Base-by-base conservation (phyloP, 75 land plant species). In the Azolla pinnata region DNA sequence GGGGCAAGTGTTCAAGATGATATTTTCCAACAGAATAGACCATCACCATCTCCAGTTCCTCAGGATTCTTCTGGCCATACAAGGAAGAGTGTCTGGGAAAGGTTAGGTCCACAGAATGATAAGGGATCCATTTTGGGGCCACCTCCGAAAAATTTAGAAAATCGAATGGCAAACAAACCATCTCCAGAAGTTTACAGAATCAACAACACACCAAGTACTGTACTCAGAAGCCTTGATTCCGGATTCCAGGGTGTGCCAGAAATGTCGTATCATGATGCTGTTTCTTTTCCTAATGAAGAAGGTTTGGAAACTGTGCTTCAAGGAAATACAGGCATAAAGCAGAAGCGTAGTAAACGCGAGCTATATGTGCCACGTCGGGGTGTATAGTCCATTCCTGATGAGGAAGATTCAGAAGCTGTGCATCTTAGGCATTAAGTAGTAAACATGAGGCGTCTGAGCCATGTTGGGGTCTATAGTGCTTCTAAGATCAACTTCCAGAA, bases 291-390 rank as follows among this genome's bases (percentile, higher is more conserved):
- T 12, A 35, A 52, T 52, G 29, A 52, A 2, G 54, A 25, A 25
- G 25, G 29, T 4, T 1, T 2, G 27, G 54, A 52, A 24, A 29
- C 27, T 4, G 54, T 27, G 5, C 29, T 52, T 27, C 54, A 52
- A 14, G 54, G 29, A 3, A 25, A 52, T 24, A 52, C 25, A 52
- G 54, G 27, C 18, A 7, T 14, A 25, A 52, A 27, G 29, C 26
- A 52, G 24, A 52, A 12, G 27, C 54, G 54, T 1, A 26, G 54
- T 2, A 52, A 52, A 27, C 25, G 29, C 2, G 54, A 52, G 29
- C 29, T 52, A 2, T 52, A 52, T 52, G 54, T 52, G 3, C 54
- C 54, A 24, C 54, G 54, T 12, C 29, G 54, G 29, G 54, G 54
- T n/a, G n/a, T n/a, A n/a, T n/a, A n/a, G n/a, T n/a, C n/a, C n/a